Conservation (phyloP, 805 yeast genomes). For the Candida multigemmis region DNA sequence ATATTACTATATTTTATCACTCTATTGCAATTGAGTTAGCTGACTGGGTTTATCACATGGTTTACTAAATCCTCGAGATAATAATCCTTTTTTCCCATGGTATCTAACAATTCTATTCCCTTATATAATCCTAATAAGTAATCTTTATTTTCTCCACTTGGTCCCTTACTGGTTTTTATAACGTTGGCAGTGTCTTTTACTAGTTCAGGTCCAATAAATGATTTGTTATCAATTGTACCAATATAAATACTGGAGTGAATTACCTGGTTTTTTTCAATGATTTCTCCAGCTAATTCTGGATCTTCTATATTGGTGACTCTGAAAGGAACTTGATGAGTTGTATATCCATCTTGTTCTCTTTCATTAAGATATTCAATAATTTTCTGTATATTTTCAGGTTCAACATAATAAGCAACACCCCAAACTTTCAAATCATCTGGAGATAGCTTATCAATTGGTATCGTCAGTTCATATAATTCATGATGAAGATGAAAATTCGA, state of each 20-base stretch:
- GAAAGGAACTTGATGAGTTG: conserved; percentile 59
- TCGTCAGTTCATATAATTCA: conserved; percentile 31
- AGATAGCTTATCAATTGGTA: conserved; percentile 12
- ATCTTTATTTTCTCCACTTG: conserved; percentile 74
- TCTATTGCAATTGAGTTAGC: conserved; percentile 4
- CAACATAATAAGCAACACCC: conserved; percentile 82
- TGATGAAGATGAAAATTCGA: conserved; percentile 27
- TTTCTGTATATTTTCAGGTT: conserved; percentile 48
- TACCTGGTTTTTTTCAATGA: conserved; percentile 1
- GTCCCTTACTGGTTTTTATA: conserved; percentile 55
- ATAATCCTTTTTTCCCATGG: conserved; percentile 13
- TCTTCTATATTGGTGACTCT: conserved; percentile 26
- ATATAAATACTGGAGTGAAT: conserved; percentile 65
- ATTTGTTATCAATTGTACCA: conserved; percentile 72
- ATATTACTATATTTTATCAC: conserved; percentile 1
- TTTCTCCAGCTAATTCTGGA: conserved; percentile 6
- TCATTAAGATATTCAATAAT: conserved; percentile 66
- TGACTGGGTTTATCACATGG: too few relatives aligned
- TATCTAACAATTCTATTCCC: conserved; percentile 27
- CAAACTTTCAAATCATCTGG: conserved; percentile 46
- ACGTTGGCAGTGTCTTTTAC: conserved; percentile 49
- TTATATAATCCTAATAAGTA: conserved; percentile 50
- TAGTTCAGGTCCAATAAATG: conserved; percentile 79
- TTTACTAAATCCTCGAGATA: conserved; percentile 28
- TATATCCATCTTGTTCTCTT: conserved; percentile 86